Conservation (phyloP, 345 rosid genomes). For the Rhodamnia argentea region DNA sequence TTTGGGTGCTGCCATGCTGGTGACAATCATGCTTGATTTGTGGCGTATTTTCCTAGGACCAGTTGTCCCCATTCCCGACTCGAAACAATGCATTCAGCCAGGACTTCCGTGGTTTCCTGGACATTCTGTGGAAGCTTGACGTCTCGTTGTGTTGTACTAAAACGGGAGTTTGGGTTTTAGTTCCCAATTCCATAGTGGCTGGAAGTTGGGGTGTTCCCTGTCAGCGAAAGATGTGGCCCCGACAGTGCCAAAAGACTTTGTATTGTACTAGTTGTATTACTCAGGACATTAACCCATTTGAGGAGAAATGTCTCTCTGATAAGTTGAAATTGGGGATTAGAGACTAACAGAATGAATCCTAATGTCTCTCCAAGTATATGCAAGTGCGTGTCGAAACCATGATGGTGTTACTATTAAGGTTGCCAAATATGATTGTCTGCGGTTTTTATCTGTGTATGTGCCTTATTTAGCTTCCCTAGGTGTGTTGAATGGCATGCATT, state of each 20-base stretch:
- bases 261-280: background rate
- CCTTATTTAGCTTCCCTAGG: background rate
- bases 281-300: background rate
- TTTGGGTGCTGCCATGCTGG: constrained; percentile 93
- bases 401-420: background rate
- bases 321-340: background rate
- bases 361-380: background rate
- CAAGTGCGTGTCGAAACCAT: background rate
- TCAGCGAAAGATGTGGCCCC: background rate
- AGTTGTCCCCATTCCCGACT: constrained; percentile 43
- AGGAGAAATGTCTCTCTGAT: background rate
- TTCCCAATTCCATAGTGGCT: background rate
- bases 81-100: constrained; percentile 51
- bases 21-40: constrained; percentile 84
- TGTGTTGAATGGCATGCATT: background rate
- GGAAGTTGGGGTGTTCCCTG: background rate
- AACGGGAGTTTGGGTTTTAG: background rate
- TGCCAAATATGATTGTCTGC: background rate
- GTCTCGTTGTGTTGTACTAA: background rate
- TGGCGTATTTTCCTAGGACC: constrained; percentile 98
- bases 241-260: background rate
- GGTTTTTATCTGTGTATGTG: background rate
- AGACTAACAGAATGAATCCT: background rate
- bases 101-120: constrained; percentile 81
- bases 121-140: constrained; percentile 15